Conservation (phyloP, 768 basidiomycete species). For the Phaffia australis region DNA sequence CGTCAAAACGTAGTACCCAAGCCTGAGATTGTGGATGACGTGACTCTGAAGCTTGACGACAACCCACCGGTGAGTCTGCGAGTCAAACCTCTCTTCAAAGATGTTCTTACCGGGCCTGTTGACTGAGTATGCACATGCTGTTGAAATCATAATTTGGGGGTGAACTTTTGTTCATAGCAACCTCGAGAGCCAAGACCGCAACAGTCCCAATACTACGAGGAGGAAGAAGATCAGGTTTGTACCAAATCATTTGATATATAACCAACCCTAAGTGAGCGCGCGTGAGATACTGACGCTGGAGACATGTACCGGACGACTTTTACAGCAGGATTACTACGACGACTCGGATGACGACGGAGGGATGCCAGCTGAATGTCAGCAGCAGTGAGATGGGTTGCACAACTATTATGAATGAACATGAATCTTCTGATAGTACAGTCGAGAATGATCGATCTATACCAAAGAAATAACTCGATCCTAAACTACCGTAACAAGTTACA, state of each 20-base stretch:
- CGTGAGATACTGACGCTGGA: background rate
- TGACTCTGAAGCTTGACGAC: constrained; percentile 46
- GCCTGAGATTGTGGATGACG: constrained; percentile 61
- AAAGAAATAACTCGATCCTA: no score
- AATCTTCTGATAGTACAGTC: no score
- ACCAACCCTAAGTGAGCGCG: background rate
- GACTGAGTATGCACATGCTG: constrained; percentile 71
- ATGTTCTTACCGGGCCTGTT: constrained; percentile 48
- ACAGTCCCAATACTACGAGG: constrained; percentile 56
- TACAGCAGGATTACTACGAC: constrained; percentile 48
- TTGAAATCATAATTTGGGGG: constrained; percentile 57
- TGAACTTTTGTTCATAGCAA: constrained; percentile 42
- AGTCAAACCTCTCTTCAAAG: constrained; percentile 36
- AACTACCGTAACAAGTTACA: no score
- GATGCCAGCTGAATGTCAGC: constrained; percentile 21
- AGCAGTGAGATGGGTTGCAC: constrained; percentile 10
- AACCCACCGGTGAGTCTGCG: constrained; percentile 11
- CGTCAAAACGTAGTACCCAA: constrained; percentile 60
- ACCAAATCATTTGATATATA: background rate
- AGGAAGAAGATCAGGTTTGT: constrained; percentile 49
- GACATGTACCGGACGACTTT: background rate
- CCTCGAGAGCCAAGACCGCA: constrained; percentile 54
- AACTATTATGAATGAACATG: background rate
- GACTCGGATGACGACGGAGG: constrained; percentile 41
- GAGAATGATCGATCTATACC: no score